Conservation (phyloP, 768 basidiomycete genomes). For the Hericium coralloides region DNA sequence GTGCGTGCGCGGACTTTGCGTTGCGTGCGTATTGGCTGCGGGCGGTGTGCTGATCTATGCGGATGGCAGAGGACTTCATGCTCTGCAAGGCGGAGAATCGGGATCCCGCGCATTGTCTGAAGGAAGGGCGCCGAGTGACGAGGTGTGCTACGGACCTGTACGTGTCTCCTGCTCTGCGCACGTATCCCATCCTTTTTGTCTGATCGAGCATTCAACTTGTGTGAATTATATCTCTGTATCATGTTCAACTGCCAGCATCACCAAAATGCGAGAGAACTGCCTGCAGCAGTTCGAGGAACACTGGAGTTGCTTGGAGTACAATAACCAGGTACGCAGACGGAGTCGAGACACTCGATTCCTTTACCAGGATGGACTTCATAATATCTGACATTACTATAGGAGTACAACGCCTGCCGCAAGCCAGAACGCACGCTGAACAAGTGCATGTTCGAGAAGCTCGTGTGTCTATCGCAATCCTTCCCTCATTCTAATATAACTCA, state of each 20-base stretch:
- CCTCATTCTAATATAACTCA: not conserved
- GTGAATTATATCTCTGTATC: not conserved
- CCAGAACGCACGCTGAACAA: slow-evolving; percentile 82
- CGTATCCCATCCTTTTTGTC: too few relatives aligned
- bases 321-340: slow-evolving; percentile 75
- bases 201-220: not conserved
- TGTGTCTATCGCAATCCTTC: slow-evolving; percentile 31
- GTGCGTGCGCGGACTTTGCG: slow-evolving; percentile 35
- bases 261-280: slow-evolving; percentile 91
- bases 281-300: slow-evolving; percentile 79
- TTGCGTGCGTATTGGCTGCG: not conserved
- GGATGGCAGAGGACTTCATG: slow-evolving; percentile 79
- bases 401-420: slow-evolving; percentile 84
- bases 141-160: slow-evolving; percentile 92
- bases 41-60: not conserved
- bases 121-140: slow-evolving; percentile 93
- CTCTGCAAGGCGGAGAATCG: slow-evolving; percentile 91
- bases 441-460: slow-evolving; percentile 95
- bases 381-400: slow-evolving; percentile 34
- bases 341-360: not conserved
- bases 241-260: slow-evolving; percentile 46
- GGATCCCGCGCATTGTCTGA: slow-evolving; percentile 87
- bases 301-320: slow-evolving; percentile 89
- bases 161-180: slow-evolving; percentile 24
- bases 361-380: not conserved